These are phyloP conservation scores for Nicotiana otophora DNA, from an alignment of 257 asterid genomes.

Conservation along the genomic window DNA sequence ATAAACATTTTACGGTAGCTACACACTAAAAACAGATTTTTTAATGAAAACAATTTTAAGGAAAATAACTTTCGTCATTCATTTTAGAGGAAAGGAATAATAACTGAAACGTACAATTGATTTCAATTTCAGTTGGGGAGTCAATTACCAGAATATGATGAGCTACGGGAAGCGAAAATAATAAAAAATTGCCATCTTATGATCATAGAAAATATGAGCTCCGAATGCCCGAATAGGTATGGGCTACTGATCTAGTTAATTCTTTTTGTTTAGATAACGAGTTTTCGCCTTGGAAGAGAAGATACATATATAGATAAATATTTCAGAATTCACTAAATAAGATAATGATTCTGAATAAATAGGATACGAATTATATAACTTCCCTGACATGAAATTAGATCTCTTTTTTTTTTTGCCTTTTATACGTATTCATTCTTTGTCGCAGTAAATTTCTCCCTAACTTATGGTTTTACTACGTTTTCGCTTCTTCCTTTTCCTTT, in stretches of 20 bases:
- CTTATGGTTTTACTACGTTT: background rate
- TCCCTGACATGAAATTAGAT: background rate
- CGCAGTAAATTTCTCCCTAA: background rate
- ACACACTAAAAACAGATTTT: too few relatives aligned
- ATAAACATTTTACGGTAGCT: too few relatives aligned
- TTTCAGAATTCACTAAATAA: background rate
- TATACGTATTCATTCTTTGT: background rate
- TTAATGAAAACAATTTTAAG: too few relatives aligned
- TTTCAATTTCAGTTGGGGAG: too few relatives aligned
- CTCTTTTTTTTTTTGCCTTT: background rate
- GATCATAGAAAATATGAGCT: too few relatives aligned
- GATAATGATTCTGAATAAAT: background rate
- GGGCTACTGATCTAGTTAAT: background rate
- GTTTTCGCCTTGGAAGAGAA: background rate
- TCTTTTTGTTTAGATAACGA: background rate
- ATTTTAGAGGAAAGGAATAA: background rate
- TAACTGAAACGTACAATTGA: background rate
- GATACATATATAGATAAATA: conserved; percentile 25
- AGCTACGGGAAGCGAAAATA: conserved; percentile 1
- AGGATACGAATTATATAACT: background rate
- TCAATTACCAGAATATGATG: background rate
- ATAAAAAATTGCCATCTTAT: background rate
- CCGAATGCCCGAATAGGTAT: background rate
- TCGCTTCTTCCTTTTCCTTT: background rate
- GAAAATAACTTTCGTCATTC: background rate